Conservation (phyloP, 805 yeast genomes). For the Candida corydali region DNA sequence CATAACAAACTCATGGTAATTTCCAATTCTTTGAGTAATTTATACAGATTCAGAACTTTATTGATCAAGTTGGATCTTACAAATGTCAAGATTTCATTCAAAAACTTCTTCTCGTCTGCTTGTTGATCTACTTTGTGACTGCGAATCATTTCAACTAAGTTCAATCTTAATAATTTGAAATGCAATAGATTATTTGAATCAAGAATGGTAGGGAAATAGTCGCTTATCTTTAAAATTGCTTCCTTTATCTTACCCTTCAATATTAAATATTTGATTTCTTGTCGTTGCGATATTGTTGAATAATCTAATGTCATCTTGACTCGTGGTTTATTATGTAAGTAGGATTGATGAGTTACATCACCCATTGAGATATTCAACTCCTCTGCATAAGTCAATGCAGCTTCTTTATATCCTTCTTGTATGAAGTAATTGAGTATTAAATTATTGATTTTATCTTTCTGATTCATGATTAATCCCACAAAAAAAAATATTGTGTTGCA, state of each 20-base stretch:
- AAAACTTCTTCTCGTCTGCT: constrained; percentile 43
- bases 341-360: neutral
- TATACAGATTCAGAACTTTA: constrained; percentile 54
- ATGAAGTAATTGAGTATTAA: constrained; percentile 70
- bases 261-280: constrained; percentile 49
- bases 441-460: constrained; percentile 39
- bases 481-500: constrained; percentile 5
- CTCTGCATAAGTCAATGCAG: constrained; percentile 57
- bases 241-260: constrained; percentile 56
- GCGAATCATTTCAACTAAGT: constrained; percentile 77
- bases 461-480: neutral
- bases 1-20: constrained; percentile 77
- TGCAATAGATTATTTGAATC: constrained; percentile 63
- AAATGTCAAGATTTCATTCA: constrained; percentile 51
- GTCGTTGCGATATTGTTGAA: constrained; percentile 49
- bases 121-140: constrained; percentile 27
- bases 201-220: constrained; percentile 58
- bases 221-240: constrained; percentile 55
- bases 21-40: constrained; percentile 69
- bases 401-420: constrained; percentile 70
- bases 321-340: neutral
- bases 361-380: constrained; percentile 42
- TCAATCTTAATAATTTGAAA: constrained; percentile 67
- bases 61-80: constrained; percentile 59
- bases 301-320: constrained; percentile 32